A percentile compares a stretch with the other conserved stretches of the same genome.
phyloP scores from a whole-genome alignment of 2,329 filamentous ascomycete genomes.

The Fusarium euwallaceae region DNA sequence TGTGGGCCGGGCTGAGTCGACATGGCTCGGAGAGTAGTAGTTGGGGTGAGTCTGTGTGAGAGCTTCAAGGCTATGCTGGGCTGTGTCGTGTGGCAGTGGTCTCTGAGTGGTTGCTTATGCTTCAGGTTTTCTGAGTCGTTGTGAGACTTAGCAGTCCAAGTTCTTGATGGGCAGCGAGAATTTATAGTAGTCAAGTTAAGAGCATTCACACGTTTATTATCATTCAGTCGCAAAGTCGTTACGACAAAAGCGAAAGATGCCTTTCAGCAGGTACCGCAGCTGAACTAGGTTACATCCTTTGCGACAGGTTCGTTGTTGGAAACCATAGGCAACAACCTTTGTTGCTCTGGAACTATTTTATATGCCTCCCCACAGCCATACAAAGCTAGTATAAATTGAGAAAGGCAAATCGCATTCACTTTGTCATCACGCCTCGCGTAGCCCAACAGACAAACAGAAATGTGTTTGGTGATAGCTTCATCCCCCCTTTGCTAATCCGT shows the following conservation, averaged over 20 bases:
- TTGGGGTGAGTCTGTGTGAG: background rate
- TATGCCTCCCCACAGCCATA: background rate
- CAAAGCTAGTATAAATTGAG: background rate
- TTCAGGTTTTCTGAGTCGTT: background rate
- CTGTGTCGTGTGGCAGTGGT: background rate
- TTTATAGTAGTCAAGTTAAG: background rate
- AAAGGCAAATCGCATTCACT: background rate
- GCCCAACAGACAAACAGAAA: background rate
- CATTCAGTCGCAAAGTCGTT: too few species aligned
- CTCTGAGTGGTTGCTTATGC: background rate
- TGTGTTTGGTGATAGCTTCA: constrained; percentile 31
- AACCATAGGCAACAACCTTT: background rate
- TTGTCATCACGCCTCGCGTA: background rate
- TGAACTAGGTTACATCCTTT: too few species aligned
- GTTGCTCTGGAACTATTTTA: background rate
- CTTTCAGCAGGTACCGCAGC: too few species aligned
- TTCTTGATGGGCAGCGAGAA: background rate
- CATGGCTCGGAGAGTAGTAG: background rate
- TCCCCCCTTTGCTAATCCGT: constrained; percentile 30
- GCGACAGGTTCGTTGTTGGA: background rate
- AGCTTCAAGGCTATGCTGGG: background rate
- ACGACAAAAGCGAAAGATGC: too few species aligned
- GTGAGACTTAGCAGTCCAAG: background rate
- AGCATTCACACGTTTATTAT: background rate
- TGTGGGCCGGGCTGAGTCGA: background rate